These are phyloP conservation scores for Oryza officinalis DNA, from an alignment of 176 grass and related monocot species.

Conservation along the genomic window DNA sequence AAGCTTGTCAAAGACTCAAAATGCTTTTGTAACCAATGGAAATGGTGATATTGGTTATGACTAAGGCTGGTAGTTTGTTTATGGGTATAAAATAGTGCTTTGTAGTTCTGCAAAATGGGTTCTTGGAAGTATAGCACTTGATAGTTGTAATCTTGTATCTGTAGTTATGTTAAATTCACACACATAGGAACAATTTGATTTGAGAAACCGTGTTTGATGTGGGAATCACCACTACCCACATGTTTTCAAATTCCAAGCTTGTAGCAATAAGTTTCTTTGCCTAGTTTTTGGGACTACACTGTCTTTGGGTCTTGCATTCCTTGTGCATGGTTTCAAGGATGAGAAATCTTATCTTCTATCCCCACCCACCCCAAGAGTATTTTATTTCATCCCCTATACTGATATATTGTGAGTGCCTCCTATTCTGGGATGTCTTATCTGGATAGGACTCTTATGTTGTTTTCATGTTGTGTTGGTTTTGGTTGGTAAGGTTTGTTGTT, in stretches of 20 bases:
- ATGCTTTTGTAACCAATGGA: background rate
- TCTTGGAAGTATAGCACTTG: background rate
- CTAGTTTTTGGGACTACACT: background rate
- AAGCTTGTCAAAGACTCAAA: background rate
- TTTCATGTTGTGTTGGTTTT: slow-evolving; percentile 14
- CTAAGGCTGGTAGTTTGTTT: background rate
- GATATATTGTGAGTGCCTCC: background rate
- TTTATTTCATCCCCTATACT: background rate
- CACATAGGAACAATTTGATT: background rate
- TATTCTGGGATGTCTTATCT: slow-evolving; percentile 11
- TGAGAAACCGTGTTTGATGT: background rate
- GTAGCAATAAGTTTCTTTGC: background rate
- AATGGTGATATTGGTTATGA: background rate
- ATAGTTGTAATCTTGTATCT: background rate
- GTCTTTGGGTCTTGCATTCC: slow-evolving; percentile 2
- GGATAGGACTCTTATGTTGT: background rate
- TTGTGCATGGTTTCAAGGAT: background rate
- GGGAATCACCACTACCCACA: background rate
- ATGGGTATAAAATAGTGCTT: background rate
- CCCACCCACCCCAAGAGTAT: background rate
- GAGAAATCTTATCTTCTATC: background rate
- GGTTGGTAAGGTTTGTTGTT: background rate
- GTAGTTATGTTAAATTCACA: background rate
- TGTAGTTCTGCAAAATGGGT: background rate
- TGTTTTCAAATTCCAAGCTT: background rate